Evolutionary conservation across 2,329 filamentous ascomycete species (phyloP).

Genomic region (Fusarium marasasianum): DNA sequence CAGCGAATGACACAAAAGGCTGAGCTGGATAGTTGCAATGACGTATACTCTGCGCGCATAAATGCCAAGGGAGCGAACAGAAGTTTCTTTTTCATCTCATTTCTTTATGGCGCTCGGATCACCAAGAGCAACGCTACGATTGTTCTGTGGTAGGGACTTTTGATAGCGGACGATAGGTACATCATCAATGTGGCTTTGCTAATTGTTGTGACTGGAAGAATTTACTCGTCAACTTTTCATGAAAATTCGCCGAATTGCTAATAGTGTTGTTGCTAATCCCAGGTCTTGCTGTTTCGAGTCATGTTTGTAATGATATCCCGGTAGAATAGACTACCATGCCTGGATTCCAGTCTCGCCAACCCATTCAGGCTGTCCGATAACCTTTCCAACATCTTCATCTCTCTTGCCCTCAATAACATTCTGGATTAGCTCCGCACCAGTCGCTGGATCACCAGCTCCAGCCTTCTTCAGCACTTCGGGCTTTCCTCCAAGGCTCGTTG

Average conservation of each 20-base stretch:
- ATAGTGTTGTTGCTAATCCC: not conserved
- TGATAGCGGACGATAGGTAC: not conserved
- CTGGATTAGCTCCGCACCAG: constrained; percentile 51
- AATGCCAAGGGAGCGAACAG: constrained; percentile 11
- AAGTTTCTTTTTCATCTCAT: not conserved
- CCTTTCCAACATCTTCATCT: constrained; percentile 53
- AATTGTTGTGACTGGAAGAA: not conserved
- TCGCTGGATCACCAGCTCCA: constrained; percentile 47
- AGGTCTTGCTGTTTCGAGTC: not conserved
- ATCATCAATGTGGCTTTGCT: constrained; percentile 35
- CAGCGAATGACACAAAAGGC: constrained; percentile 1
- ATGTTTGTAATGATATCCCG: not conserved
- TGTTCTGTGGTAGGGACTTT: not conserved
- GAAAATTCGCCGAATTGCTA: not conserved
- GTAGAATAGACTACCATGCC: constrained; percentile 41
- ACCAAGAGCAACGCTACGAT: not conserved
- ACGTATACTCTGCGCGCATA: constrained; percentile 22
- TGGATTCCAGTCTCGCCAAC: constrained; percentile 44
- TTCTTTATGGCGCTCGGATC: not conserved
- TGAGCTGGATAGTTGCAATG: constrained; percentile 12
- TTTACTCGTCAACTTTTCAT: not conserved
- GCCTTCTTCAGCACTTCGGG: constrained; percentile 45
- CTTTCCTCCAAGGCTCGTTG: constrained; percentile 54
- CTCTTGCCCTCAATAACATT: constrained; percentile 54
- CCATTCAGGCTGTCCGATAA: constrained; percentile 40